phyloP scores from a whole-genome alignment of 257 asterid species.

The Forsythia suspensa region DNA sequence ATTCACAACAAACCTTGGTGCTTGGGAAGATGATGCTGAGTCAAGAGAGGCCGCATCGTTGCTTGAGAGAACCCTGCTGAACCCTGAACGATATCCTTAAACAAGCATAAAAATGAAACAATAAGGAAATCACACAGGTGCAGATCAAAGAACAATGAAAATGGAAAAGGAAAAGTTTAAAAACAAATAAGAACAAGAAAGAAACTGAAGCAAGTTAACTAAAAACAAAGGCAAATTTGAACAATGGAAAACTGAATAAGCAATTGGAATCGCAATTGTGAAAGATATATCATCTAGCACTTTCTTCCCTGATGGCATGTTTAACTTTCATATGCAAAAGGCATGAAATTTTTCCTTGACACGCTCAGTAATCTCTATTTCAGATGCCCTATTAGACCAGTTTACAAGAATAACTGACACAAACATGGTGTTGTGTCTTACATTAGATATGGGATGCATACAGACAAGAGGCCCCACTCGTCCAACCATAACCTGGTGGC shows the following conservation, averaged over 20 bases:
- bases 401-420: background rate
- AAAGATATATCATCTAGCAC: background rate
- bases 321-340: background rate
- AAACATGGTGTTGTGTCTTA: slow-evolving; percentile 34
- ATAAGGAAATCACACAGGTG: slow-evolving; percentile 11
- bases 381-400: background rate
- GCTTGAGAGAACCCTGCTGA: slow-evolving; percentile 61
- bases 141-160: background rate
- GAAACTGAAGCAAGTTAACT: background rate
- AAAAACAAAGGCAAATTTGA: background rate
- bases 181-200: background rate
- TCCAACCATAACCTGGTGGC: slow-evolving; percentile 67
- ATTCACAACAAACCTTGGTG: slow-evolving; percentile 62
- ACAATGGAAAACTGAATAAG: slow-evolving; percentile 8
- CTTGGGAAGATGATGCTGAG: slow-evolving; percentile 63
- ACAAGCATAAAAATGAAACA: slow-evolving; percentile 20
- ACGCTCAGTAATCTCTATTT: background rate
- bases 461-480: slow-evolving; percentile 46
- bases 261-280: background rate
- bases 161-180: background rate
- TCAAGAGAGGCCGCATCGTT: slow-evolving; percentile 48
- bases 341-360: background rate
- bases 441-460: slow-evolving; percentile 61
- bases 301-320: background rate
- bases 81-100: slow-evolving; percentile 55